Percentiles rank a stretch among this genome's conserved stretches.
These are phyloP conservation scores for Suillus americanus DNA, from an alignment of 768 basidiomycete species.

Conservation along the genomic window DNA sequence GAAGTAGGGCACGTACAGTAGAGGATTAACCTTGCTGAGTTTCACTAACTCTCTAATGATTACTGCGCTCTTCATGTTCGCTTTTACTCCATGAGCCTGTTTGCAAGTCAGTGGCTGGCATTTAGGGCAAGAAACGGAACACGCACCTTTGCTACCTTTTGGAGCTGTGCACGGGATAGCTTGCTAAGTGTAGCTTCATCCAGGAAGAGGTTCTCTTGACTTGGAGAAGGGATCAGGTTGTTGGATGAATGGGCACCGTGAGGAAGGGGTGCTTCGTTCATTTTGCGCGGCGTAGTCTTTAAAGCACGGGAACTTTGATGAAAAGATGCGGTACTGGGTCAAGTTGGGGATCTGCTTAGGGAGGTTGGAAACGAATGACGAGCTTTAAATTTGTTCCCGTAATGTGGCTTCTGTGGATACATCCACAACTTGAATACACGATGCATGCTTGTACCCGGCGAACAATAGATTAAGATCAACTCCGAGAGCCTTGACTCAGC, in stretches of 20 bases:
- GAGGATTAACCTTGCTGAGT: background rate
- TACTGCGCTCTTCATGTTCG: conserved; percentile 24
- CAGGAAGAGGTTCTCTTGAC: background rate
- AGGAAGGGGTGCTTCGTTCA: background rate
- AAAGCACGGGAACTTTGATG: background rate
- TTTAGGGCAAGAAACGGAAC: background rate
- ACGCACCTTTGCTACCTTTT: conserved; percentile 28
- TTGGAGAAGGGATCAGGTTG: background rate
- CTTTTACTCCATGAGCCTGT: conserved; percentile 22
- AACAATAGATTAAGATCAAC: background rate
- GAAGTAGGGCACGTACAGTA: background rate
- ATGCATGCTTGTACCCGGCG: background rate
- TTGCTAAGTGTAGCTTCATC: conserved; percentile 21
- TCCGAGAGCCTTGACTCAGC: too few species aligned
- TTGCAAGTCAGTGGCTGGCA: background rate
- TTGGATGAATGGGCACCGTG: background rate
- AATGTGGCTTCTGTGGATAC: background rate
- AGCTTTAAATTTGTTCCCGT: background rate
- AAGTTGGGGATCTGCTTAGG: background rate
- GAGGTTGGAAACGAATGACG: background rate
- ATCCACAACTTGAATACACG: background rate
- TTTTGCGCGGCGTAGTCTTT: background rate
- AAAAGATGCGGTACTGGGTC: background rate
- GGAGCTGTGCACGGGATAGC: conserved; percentile 23
- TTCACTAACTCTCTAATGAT: conserved; percentile 23